Evolutionary conservation across 2,329 filamentous ascomycete species (phyloP), one percentile per base, ranked within the genome.

Genomic region (Fusarium sarcochroum): DNA sequence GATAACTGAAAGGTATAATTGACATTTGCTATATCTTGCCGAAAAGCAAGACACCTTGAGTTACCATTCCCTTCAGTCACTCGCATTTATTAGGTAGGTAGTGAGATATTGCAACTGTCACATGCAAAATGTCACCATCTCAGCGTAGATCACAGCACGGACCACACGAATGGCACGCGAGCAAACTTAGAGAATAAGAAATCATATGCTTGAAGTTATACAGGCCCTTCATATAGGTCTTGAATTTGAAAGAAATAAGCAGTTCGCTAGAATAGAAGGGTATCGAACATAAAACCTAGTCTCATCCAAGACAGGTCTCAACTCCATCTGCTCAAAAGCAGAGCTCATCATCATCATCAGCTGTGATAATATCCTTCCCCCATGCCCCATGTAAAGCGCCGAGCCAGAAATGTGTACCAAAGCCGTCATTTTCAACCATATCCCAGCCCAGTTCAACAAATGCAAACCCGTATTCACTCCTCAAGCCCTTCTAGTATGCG

Each of bases 401-500:
- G 41, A 56, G 58, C 49, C 55, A 53, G 49, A 52, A 57, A 63
- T 52, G 58, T 62, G 52, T 32, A 53, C 37, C 58, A 66, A 59
- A 54, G 46, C 45, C 35, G 41, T 38, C 23, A 37, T 58, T 71
- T 63, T 63, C 37, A 30, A 14, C 32, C 23, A 37, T 38, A 49
- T 21, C 25, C 6, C 34, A 32, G 15, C 10, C 30, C 49, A 45
- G 25, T 21, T 34, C 37, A 38, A 52, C 27, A 46, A 56, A 46
- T 34, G 11, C 23, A 14, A n/a, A 32, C n/a, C 47, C 38, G 30
- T 30, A 58, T 54, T 59, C 42, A 71, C 30, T 83, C 84, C 66
- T 90, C 85, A 61, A 89, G 81, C 7, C 92, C 93, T 69, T 95
- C 92, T 30, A 97, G 82, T 5, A 93, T 86, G 52, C 87, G 85